Base-by-base conservation (phyloP, 2,329 filamentous ascomycete species). In the Arthrobotrys iridis region DNA sequence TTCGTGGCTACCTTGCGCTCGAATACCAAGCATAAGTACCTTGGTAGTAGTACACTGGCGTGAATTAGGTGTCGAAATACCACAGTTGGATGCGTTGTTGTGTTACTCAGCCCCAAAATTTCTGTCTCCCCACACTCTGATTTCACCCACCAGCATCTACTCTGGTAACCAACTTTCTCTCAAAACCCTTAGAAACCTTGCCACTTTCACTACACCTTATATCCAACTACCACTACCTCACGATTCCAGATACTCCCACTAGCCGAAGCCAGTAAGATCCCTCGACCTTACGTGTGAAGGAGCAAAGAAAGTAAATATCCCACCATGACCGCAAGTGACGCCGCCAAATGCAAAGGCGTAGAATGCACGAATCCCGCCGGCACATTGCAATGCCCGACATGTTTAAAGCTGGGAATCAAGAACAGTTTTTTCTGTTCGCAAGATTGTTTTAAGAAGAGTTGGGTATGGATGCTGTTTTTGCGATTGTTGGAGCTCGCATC, bases 401-500 rank as follows among this genome's bases (percentile, higher is more conserved):
- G 95, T 82, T 86, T 97, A 80, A 97, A 97, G 84, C 85, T 93
- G 46, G 92, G 91, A 63, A 90, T 89, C 80, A 89, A 93, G 81
- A 92, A 95, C 81, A 96, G 93, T 84, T 97, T 89, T 84, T 99
- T 98, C 85, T 99, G 95, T 85, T 93, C 93, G 26, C 95, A 99
- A 83, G 95, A 98, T 80, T 99, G 95, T 86, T 99, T 99, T 85
- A 98, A 97, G 87, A 90, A 89, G 83, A 99, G 93, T 85, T 99
- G 95, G 95, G 95, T 98, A 89, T 52, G 60, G n/a, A 24, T 20
- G 50, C 58, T 43, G 46, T 52, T 66, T 74, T 67, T 18, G 18
- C 24, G 13, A 4, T 26, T 22, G 24, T 37, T 24, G 30, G 18
- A 37, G 30, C 30, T 35, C 10, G 20, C n/a, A 33, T 57, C 15